A percentile compares a stretch with the other conserved stretches of the same genome.
Conservation (phyloP, 2,329 filamentous ascomycete species). For the Phialophora tarda region DNA sequence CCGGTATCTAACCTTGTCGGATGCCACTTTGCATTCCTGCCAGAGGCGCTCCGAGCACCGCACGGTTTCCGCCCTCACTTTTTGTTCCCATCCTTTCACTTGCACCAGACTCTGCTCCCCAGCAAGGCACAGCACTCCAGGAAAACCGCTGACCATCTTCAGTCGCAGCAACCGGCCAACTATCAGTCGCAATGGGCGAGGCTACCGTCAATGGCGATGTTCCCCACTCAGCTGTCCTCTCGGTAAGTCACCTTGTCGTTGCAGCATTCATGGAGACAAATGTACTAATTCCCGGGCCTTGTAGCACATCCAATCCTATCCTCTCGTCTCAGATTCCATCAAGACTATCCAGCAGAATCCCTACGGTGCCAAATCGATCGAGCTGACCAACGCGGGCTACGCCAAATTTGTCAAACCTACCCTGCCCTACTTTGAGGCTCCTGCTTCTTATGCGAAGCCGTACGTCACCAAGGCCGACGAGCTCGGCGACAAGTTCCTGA, state of each 20-base stretch:
- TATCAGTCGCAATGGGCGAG: constrained; percentile 48
- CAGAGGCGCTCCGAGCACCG: constrained; percentile 3
- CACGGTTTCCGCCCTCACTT: constrained; percentile 1
- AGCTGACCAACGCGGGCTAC: constrained; percentile 76
- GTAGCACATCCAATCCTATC: constrained; percentile 84
- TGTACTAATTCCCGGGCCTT: constrained; percentile 19
- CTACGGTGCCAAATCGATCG: constrained; percentile 80
- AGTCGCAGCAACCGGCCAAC: constrained; percentile 16
- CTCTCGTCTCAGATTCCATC: constrained; percentile 79
- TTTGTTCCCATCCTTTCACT: not conserved
- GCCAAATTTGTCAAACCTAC: constrained; percentile 76
- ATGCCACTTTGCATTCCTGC: not conserved
- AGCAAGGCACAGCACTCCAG: not conserved
- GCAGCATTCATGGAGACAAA: not conserved
- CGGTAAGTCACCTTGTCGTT: constrained; percentile 34
- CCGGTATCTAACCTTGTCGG: not conserved
- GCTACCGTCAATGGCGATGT: constrained; percentile 56
- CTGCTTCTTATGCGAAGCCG: constrained; percentile 80
- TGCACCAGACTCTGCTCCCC: not conserved
- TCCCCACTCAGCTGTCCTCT: constrained; percentile 49
- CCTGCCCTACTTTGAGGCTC: constrained; percentile 76
- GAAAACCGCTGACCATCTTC: constrained; percentile 4
- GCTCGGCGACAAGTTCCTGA: constrained; percentile 73
- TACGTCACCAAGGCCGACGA: constrained; percentile 83
- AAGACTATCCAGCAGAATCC: constrained; percentile 79